A percentile compares a stretch with the other conserved stretches of the same genome.
These are phyloP conservation scores for Ormosia semicastrata DNA, from an alignment of 306 rosid genomes.

Conservation along the genomic window DNA sequence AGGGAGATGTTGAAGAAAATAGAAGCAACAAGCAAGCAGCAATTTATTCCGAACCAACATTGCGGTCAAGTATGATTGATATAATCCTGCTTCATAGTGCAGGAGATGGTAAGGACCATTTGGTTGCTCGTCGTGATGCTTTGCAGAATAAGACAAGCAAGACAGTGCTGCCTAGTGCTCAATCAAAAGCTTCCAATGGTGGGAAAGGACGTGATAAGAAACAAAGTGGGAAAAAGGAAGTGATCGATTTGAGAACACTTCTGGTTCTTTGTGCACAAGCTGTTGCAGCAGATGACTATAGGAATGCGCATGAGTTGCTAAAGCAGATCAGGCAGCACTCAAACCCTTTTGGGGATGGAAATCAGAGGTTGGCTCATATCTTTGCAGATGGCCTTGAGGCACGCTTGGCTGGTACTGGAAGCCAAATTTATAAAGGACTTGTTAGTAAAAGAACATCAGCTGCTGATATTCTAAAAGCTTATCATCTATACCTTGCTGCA, in stretches of 20 bases:
- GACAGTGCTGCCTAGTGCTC: constrained; percentile 37
- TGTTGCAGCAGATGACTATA: constrained; percentile 88
- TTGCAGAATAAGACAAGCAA: constrained; percentile 44
- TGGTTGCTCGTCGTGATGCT: constrained; percentile 53
- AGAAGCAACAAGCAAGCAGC: constrained; percentile 85
- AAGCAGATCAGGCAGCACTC: constrained; percentile 77
- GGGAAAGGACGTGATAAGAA: constrained; percentile 75
- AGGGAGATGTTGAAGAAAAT: constrained; percentile 55
- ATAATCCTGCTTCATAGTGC: constrained; percentile 53
- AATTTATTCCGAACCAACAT: constrained; percentile 56
- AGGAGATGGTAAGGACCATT: constrained; percentile 50
- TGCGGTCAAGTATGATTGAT: constrained; percentile 67
- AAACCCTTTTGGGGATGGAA: constrained; percentile 78
- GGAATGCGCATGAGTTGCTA: constrained; percentile 65
- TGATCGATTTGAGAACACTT: constrained; percentile 88
- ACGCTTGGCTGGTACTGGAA: constrained; percentile 95
- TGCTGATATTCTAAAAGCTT: constrained; percentile 75
- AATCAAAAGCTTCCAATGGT: constrained; percentile 41
- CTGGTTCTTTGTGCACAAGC: constrained; percentile 83
- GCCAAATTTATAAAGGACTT: constrained; percentile 90
- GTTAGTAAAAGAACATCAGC: constrained; percentile 68
- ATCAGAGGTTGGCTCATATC: constrained; percentile 80
- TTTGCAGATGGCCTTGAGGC: constrained; percentile 97
- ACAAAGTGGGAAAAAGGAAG: constrained; percentile 62
- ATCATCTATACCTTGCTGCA: constrained; percentile 79